Percentiles rank a stretch among this genome's conserved stretches.
These are phyloP conservation scores for Gaillardinia entomophila DNA, from an alignment of 805 yeast species.

Conservation along the genomic window DNA sequence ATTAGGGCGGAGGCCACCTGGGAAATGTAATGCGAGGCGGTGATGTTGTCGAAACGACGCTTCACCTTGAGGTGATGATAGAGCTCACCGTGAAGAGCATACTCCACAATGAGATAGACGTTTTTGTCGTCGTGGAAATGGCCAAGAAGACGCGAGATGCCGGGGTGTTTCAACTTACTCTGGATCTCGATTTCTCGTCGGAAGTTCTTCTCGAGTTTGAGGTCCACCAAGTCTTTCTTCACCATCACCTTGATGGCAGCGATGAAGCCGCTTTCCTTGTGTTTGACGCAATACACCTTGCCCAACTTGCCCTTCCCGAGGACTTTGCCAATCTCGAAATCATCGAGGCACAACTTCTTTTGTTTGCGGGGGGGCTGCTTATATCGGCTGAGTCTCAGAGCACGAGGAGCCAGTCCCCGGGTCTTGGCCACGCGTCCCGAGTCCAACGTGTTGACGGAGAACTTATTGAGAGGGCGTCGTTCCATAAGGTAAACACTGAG, in stretches of 20 bases:
- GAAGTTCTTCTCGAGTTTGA: constrained; percentile 78
- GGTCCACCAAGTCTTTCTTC: constrained; percentile 67
- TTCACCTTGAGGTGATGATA: constrained; percentile 64
- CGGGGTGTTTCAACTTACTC: constrained; percentile 68
- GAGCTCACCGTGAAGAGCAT: constrained; percentile 79
- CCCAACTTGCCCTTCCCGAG: constrained; percentile 95
- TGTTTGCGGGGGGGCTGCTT: background rate
- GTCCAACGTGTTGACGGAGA: background rate
- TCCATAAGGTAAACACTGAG: too few relatives aligned
- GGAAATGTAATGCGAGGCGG: constrained; percentile 72
- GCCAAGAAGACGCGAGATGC: constrained; percentile 75
- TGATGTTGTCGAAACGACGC: constrained; percentile 64
- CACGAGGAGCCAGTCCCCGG: background rate
- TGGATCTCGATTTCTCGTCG: constrained; percentile 91
- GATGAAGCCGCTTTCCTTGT: constrained; percentile 65
- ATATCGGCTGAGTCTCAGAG: background rate
- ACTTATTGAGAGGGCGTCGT: background rate
- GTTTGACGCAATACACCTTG: constrained; percentile 82
- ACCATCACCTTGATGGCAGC: constrained; percentile 92
- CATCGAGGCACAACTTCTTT: constrained; percentile 33
- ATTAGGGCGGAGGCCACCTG: constrained; percentile 79
- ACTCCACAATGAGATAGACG: constrained; percentile 82
- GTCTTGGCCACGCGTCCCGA: background rate
- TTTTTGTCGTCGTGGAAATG: constrained; percentile 77
- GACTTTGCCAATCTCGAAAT: constrained; percentile 82